A percentile compares a stretch with the other conserved stretches of the same genome.
Conservation (phyloP, 192 early-diverging fungal genomes). For the Mortierella hygrophila region DNA sequence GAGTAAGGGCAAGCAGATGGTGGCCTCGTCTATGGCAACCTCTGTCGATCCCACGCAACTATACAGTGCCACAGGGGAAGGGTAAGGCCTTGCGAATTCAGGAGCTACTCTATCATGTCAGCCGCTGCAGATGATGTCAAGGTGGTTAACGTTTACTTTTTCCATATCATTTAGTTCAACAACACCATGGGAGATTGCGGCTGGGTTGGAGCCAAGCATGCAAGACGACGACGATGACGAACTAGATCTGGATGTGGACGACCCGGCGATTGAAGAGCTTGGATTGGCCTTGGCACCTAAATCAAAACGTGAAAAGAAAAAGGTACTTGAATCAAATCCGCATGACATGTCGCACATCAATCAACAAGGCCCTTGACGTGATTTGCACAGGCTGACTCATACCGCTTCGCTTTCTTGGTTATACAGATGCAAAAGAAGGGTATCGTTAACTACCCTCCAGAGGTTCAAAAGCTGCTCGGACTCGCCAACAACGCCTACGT, state of each 20-base stretch:
- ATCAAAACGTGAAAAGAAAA: constrained; percentile 38
- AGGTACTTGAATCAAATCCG: constrained; percentile 6
- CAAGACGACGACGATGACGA: constrained; percentile 33
- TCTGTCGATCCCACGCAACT: constrained; percentile 33
- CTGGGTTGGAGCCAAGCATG: constrained; percentile 14
- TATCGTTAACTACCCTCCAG: constrained; percentile 41
- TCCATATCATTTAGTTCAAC: background rate
- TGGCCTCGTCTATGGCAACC: constrained; percentile 12
- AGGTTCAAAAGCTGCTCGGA: constrained; percentile 77
- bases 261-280: constrained; percentile 49
- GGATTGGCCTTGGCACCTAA: constrained; percentile 40
- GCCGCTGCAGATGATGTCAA: background rate
- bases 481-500: constrained; percentile 84
- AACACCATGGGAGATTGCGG: constrained; percentile 20
- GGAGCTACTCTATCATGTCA: background rate
- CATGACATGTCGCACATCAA: background rate
- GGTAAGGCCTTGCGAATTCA: constrained; percentile 3
- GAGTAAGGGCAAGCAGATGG: constrained; percentile 6
- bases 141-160: background rate
- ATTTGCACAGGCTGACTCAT: background rate
- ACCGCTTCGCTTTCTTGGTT: background rate
- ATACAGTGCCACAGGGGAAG: constrained; percentile 17
- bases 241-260: constrained; percentile 34
- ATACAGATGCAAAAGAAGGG: constrained; percentile 15
- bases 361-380: background rate